Base-by-base conservation (phyloP, 2,329 filamentous ascomycete genomes). In the Fusarium longipes region DNA sequence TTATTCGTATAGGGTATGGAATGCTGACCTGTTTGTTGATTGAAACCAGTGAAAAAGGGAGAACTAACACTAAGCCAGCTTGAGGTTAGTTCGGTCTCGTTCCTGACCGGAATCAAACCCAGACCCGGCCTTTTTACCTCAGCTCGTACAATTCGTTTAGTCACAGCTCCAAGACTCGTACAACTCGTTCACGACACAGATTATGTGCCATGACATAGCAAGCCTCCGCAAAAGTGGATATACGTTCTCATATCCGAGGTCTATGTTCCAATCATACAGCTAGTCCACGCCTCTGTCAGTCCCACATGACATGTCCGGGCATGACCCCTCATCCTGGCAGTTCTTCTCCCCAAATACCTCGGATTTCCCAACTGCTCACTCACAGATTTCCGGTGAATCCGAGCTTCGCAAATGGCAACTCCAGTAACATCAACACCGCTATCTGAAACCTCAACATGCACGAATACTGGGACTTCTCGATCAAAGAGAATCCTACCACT, bases 301-400 rank as follows among this genome's bases (percentile, higher is more conserved):
- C 36, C 38, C 38, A 40, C 38, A 24, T 40, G 38, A 40, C 29
- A 32, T 59, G 36, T 44, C 55, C 55, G 38, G 25, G 38, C 38
- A 27, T 14, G 8, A n/a, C 44, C 57, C 55, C 57, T 38, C 55
- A 60, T 15, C 33, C 27, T 27, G 2, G n/a, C n/a, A n/a, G 20
- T 10, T 25, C 14, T 22, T 24, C 38, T 27, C 44, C 32, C n/a
- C 20, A 12, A 35, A 43, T 22, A 32, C 11, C 55, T 51, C 54
- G 42, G 55, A 60, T 60, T 60, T 36, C 9, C 35, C 25, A 29
- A n/a, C 30, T 33, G 17, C 14, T 17, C 32, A 81, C 35, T 24
- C 30, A 56, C 38, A 33, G 15, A 24, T 42, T 35, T 47, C 40
- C 35, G 27, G 35, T 32, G 32, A 49, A 44, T 56, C 56, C 53